Percentiles rank a stretch among this genome's conserved stretches.
These are phyloP conservation scores for Neovahlkampfia damariscottae DNA, from an alignment of 78 protist species.

Conservation along the genomic window DNA sequence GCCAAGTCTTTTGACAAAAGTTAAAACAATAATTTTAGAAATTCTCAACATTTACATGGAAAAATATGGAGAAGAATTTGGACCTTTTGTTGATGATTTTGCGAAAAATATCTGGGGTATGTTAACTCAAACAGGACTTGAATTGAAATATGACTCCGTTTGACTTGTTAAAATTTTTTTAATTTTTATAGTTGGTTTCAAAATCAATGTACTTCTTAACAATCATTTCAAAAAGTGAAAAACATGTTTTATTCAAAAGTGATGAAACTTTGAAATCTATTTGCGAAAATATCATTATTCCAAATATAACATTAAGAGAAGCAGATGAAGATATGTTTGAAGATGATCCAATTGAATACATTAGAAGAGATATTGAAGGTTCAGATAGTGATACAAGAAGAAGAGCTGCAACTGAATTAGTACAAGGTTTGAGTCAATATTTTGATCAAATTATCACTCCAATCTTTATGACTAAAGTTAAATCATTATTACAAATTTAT, in stretches of 20 bases:
- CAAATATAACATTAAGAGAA: slow-evolving; percentile 60
- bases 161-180: no score
- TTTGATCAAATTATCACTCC: slow-evolving; percentile 41
- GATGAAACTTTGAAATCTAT: slow-evolving; percentile 39
- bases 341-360: slow-evolving; percentile 64
- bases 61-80: not conserved
- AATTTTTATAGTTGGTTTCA: no score
- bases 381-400: slow-evolving; percentile 76
- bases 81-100: not conserved
- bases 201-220: slow-evolving; percentile 59
- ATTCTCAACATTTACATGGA: not conserved
- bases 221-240: slow-evolving; percentile 32
- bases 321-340: slow-evolving; percentile 71
- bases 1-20: slow-evolving; percentile 5
- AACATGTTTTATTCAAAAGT: slow-evolving; percentile 43
- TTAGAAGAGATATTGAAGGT: slow-evolving; percentile 85
- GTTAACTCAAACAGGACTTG: not conserved
- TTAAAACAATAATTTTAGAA: slow-evolving; percentile 45
- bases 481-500: slow-evolving; percentile 23
- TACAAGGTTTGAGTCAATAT: slow-evolving; percentile 57
- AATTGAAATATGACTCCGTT: not conserved
- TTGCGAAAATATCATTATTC: slow-evolving; percentile 63
- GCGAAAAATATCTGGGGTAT: not conserved
- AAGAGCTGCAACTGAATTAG: slow-evolving; percentile 65
- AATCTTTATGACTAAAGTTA: slow-evolving; percentile 41